A percentile compares a stretch with the other conserved stretches of the same genome.
Evolutionary conservation across 805 yeast genomes (phyloP).

Genomic region (Kluyveromyces siamensis): DNA sequence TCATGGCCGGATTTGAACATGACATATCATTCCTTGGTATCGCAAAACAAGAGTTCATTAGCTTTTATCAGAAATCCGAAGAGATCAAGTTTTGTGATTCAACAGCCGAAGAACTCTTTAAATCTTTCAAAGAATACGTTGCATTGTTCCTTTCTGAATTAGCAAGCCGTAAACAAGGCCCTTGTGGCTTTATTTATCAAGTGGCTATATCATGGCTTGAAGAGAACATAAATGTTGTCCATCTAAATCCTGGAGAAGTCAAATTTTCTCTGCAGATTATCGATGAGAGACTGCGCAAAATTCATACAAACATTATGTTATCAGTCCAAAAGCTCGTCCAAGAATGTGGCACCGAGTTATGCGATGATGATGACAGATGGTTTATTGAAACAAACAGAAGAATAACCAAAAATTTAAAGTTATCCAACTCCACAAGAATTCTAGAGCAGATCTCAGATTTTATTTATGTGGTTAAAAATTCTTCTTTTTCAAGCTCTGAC

Average conservation of each 20-base stretch:
- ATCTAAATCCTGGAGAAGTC: background rate
- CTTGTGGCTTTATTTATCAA: slow-evolving; percentile 39
- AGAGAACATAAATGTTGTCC: background rate
- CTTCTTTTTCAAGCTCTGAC: slow-evolving; percentile 32
- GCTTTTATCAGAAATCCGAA: slow-evolving; percentile 7
- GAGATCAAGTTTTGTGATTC: slow-evolving; percentile 13
- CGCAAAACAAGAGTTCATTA: slow-evolving; percentile 9
- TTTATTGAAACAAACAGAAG: slow-evolving; percentile 40
- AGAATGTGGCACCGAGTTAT: slow-evolving; percentile 25
- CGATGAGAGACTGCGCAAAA: slow-evolving; percentile 40
- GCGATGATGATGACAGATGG: slow-evolving; percentile 63
- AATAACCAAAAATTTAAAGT: slow-evolving; percentile 33
- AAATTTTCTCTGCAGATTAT: slow-evolving; percentile 26
- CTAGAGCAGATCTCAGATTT: slow-evolving; percentile 28
- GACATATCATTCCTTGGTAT: slow-evolving; percentile 14
- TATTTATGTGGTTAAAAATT: slow-evolving; percentile 26
- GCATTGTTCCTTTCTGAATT: slow-evolving; percentile 13
- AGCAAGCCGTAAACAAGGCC: slow-evolving; percentile 27
- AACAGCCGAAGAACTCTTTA: slow-evolving; percentile 5
- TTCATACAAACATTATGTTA: slow-evolving; percentile 53
- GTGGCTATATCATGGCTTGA: slow-evolving; percentile 40
- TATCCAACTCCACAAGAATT: slow-evolving; percentile 34
- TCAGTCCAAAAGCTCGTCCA: slow-evolving; percentile 54
- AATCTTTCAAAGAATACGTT: slow-evolving; percentile 22
- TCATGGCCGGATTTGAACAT: background rate